Evolutionary conservation across 2,329 filamentous ascomycete genomes (phyloP).

Genomic region (Penicillium italicum): DNA sequence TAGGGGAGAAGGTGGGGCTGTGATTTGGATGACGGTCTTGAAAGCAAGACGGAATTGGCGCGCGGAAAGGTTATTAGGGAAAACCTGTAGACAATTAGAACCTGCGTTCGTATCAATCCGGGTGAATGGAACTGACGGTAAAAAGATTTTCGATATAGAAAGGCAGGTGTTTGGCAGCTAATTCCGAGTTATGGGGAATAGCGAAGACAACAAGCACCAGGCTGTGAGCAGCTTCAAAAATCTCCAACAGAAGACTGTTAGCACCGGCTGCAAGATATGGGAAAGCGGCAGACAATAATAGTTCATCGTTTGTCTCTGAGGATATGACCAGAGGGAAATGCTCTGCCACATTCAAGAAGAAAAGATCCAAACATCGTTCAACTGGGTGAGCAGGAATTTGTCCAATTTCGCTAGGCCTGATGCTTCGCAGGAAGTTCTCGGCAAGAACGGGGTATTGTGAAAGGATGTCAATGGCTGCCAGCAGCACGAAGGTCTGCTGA

Average conservation of each 20-base stretch:
- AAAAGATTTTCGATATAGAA: slow-evolving; percentile 83
- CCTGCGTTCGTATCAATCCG: background rate
- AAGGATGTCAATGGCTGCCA: slow-evolving; percentile 77
- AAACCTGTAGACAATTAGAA: slow-evolving; percentile 49
- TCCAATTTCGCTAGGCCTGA: slow-evolving; percentile 54
- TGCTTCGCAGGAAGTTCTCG: slow-evolving; percentile 63
- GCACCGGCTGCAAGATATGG: slow-evolving; percentile 66
- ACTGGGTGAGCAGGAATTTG: slow-evolving; percentile 62
- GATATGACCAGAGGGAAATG: slow-evolving; percentile 72
- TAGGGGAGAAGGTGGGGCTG: slow-evolving; percentile 73
- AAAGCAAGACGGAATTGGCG: slow-evolving; percentile 87
- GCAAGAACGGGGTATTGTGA: slow-evolving; percentile 65
- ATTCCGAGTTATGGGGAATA: slow-evolving; percentile 68
- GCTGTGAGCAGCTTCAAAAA: slow-evolving; percentile 88
- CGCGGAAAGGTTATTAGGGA: slow-evolving; percentile 72
- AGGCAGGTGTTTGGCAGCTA: slow-evolving; percentile 69
- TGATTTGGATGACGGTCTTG: slow-evolving; percentile 76
- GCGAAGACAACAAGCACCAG: slow-evolving; percentile 76
- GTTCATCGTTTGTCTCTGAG: slow-evolving; percentile 63
- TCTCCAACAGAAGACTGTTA: slow-evolving; percentile 57
- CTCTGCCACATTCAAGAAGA: slow-evolving; percentile 82
- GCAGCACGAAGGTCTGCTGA: slow-evolving; percentile 77
- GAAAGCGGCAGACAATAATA: slow-evolving; percentile 70
- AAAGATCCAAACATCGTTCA: slow-evolving; percentile 73
- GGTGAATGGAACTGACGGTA: slow-evolving; percentile 41